phyloP scores from a whole-genome alignment of 139 green algal genomes.

The Zygnema cylindricum region DNA sequence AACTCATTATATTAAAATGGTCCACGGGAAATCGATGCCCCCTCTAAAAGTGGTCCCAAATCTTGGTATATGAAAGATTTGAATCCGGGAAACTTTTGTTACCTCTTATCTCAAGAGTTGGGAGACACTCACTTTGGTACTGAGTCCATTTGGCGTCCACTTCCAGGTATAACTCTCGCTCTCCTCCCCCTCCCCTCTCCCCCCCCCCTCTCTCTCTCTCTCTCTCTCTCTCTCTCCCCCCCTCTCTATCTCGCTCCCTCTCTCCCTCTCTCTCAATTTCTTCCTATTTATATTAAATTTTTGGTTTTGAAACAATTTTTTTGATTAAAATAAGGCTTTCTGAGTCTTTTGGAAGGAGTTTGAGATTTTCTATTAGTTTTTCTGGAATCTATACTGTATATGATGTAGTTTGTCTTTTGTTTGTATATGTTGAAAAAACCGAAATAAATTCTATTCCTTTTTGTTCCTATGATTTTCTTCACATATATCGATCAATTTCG shows the following conservation, averaged over 20 bases:
- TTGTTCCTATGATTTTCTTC: too few species aligned
- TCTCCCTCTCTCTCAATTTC: background rate
- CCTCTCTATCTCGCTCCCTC: background rate
- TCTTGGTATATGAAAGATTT: conserved; percentile 19
- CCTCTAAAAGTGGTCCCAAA: background rate
- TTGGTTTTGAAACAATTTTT: too few species aligned
- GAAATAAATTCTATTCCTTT: background rate
- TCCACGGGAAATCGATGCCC: conserved; percentile 40
- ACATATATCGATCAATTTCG: too few species aligned
- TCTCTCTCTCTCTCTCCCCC: background rate
- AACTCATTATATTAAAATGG: conserved; percentile 42
- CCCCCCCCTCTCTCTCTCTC: background rate
- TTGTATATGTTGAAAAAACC: too few species aligned
- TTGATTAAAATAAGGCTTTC: too few species aligned
- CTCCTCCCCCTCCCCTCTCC: background rate
- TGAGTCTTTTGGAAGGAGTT: background rate
- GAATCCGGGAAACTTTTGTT: conserved; percentile 37
- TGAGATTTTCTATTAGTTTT: too few species aligned
- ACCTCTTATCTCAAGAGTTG: background rate
- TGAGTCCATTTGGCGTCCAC: conserved; percentile 14
- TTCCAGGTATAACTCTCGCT: background rate
- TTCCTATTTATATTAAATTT: background rate
- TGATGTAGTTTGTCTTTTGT: too few species aligned
- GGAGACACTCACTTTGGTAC: background rate
- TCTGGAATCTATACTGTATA: too few species aligned